phyloP scores from a whole-genome alignment of 495 filamentous ascomycete genomes.

The Daldinia concentrica region DNA sequence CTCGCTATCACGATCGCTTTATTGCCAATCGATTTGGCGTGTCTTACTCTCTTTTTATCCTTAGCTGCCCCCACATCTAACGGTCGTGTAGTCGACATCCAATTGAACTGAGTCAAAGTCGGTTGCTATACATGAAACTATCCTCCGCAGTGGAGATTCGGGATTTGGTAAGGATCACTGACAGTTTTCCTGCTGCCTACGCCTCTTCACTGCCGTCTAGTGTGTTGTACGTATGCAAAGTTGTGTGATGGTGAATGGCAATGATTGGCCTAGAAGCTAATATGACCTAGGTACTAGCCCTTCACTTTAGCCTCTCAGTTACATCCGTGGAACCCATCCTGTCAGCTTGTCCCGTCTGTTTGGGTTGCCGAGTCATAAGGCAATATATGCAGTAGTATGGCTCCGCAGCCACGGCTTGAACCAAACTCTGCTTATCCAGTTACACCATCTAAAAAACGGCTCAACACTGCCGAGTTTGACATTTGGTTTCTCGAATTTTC shows the following conservation, averaged over 20 bases:
- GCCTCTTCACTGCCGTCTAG: background rate
- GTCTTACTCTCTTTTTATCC: constrained; percentile 22
- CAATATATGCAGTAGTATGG: constrained; percentile 15
- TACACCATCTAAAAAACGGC: constrained; percentile 26
- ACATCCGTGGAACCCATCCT: constrained; percentile 22
- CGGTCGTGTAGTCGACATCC: constrained; percentile 11
- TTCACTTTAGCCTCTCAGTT: constrained; percentile 33
- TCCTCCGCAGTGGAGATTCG: constrained; percentile 36
- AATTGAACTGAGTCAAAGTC: constrained; percentile 23
- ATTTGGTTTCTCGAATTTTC: constrained; percentile 48
- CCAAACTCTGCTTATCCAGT: background rate
- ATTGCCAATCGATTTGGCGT: constrained; percentile 21
- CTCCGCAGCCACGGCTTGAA: constrained; percentile 19
- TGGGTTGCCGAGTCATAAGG: constrained; percentile 20
- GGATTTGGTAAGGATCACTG: constrained; percentile 20
- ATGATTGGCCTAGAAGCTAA: constrained; percentile 35
- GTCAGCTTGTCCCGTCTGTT: constrained; percentile 7
- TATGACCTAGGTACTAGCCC: constrained; percentile 10
- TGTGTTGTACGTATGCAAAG: constrained; percentile 15
- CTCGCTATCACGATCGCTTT: constrained; percentile 11
- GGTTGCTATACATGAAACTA: constrained; percentile 4
- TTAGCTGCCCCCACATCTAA: constrained; percentile 26
- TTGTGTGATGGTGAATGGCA: constrained; percentile 14
- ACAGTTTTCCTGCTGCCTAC: constrained; percentile 6
- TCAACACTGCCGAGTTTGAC: constrained; percentile 27